These are phyloP conservation scores for Meyerozyma carpophila DNA, from an alignment of 1,139 yeast genomes.

Conservation along the genomic window DNA sequence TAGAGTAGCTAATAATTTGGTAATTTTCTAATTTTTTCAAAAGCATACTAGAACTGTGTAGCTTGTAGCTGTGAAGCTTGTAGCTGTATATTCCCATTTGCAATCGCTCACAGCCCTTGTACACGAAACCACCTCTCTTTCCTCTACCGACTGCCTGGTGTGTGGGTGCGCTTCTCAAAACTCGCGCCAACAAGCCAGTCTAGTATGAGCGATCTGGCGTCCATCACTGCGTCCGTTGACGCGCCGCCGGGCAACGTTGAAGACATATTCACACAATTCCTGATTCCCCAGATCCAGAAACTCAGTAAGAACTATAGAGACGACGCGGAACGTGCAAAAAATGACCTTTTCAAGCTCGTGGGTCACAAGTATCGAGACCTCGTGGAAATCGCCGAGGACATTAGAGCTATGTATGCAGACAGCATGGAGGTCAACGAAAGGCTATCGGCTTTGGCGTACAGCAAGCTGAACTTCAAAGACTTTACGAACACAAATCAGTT, in stretches of 20 bases:
- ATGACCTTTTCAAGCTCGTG: conserved; percentile 52
- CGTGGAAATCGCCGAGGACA: conserved; percentile 63
- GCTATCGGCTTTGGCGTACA: conserved; percentile 30
- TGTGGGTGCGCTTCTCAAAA: background rate
- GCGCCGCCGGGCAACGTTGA: conserved; percentile 18
- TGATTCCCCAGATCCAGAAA: conserved; percentile 31
- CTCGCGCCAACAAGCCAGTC: background rate
- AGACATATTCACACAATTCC: conserved; percentile 29
- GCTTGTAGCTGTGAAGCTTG: no score
- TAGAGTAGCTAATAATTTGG: no score
- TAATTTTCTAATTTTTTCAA: no score
- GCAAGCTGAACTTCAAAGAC: conserved; percentile 23
- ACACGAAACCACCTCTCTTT: no score
- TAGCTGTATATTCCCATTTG: no score
- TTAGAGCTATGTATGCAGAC: conserved; percentile 46
- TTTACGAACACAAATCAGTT: conserved; percentile 19
- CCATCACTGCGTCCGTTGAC: background rate
- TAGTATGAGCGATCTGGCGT: background rate
- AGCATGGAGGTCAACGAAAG: conserved; percentile 25
- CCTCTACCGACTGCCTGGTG: background rate
- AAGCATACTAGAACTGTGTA: no score
- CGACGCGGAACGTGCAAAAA: conserved; percentile 20
- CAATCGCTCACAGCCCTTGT: no score
- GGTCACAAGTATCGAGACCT: conserved; percentile 65
- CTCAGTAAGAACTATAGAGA: conserved; percentile 25